phyloP scores from a whole-genome alignment of 768 basidiomycete species.

The Termitomyces bulborhizus region DNA sequence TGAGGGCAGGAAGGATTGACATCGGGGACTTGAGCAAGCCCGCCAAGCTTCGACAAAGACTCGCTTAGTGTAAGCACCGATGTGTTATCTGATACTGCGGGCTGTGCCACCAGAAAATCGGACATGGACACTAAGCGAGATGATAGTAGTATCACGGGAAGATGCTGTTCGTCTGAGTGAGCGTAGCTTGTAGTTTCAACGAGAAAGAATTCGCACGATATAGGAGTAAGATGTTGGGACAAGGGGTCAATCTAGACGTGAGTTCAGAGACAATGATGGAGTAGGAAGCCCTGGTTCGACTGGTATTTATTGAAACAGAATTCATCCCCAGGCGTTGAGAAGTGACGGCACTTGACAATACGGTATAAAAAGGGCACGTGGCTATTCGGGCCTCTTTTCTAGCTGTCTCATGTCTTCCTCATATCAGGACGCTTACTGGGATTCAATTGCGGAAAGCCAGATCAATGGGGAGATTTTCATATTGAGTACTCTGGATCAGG shows the following conservation, averaged over 20 bases:
- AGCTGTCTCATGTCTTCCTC: too few relatives aligned
- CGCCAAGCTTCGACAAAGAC: slow-evolving; percentile 6
- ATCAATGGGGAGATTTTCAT: too few relatives aligned
- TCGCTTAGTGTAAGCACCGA: slow-evolving; percentile 8
- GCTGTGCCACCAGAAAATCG: neutral
- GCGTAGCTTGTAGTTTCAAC: neutral
- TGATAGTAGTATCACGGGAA: neutral
- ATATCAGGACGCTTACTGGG: too few relatives aligned
- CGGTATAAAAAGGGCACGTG: neutral
- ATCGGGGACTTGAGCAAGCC: neutral
- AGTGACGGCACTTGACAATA: neutral
- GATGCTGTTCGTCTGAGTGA: too few relatives aligned
- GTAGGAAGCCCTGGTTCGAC: neutral
- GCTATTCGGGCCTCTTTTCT: neutral
- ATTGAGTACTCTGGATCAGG: too few relatives aligned
- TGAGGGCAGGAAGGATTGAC: neutral
- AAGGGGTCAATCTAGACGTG: slow-evolving; percentile 1
- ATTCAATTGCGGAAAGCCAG: too few relatives aligned
- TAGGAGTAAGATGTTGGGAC: neutral
- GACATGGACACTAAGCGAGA: neutral
- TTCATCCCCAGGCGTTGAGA: slow-evolving; percentile 1
- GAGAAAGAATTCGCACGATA: slow-evolving; percentile 1
- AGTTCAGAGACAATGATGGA: slow-evolving; percentile 1
- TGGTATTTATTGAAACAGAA: slow-evolving; percentile 5
- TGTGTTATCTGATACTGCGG: neutral